phyloP scores from a whole-genome alignment of 352 stramenopile genomes.

The Phytophthora lateralis region DNA sequence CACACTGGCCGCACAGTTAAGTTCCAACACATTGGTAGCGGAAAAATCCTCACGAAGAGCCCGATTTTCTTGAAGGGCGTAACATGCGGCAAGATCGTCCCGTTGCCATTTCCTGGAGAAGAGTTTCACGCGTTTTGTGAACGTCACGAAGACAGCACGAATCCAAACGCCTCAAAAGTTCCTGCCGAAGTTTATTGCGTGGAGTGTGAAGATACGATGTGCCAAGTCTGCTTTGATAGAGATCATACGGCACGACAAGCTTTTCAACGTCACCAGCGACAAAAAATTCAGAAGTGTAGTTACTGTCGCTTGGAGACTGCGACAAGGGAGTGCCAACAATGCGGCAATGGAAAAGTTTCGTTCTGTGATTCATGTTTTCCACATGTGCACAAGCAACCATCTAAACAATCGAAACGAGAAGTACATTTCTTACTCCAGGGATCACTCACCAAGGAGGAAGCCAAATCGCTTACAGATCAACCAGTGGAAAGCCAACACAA shows the following conservation, averaged over 20 bases:
- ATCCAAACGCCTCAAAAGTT: slow-evolving; percentile 26
- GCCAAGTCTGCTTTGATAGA: slow-evolving; percentile 57
- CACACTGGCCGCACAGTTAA: slow-evolving; percentile 43
- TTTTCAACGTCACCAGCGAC: slow-evolving; percentile 48
- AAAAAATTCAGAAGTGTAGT: slow-evolving; percentile 48
- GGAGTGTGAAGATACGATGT: slow-evolving; percentile 78
- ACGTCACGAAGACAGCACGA: slow-evolving; percentile 59
- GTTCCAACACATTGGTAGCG: slow-evolving; percentile 51
- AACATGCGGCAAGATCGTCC: slow-evolving; percentile 50
- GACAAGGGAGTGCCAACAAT: slow-evolving; percentile 68
- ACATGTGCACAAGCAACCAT: slow-evolving; percentile 43
- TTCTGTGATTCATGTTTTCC: slow-evolving; percentile 75
- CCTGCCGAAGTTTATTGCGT: slow-evolving; percentile 64
- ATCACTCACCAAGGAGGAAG: not conserved
- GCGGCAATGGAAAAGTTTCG: slow-evolving; percentile 63
- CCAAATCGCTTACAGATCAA: not conserved
- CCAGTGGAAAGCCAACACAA: slow-evolving; percentile 30
- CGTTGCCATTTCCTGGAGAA: slow-evolving; percentile 70
- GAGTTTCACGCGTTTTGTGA: slow-evolving; percentile 71
- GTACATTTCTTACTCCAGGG: not conserved
- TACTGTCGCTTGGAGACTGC: slow-evolving; percentile 64
- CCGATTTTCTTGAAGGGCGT: slow-evolving; percentile 67
- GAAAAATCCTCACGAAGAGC: slow-evolving; percentile 39
- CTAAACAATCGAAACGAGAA: not conserved
- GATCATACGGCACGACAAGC: slow-evolving; percentile 59